Evolutionary conservation across 2,329 filamentous ascomycete genomes (phyloP).

Genomic region (Corynespora cassiicola): DNA sequence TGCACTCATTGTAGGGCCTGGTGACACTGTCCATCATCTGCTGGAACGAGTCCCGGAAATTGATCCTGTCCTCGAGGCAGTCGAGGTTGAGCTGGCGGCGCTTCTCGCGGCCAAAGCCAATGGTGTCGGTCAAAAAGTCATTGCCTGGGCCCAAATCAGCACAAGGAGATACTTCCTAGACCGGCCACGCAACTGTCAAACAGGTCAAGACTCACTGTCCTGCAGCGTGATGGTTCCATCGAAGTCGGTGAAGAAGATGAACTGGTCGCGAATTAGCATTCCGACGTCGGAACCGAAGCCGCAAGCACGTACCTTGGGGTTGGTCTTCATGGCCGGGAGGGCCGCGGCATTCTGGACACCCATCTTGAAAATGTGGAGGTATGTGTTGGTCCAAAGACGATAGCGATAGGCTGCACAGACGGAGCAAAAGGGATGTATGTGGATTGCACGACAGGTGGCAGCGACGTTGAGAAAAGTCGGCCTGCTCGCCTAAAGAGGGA

Average conservation of each 20-base stretch:
- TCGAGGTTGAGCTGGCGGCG: slow-evolving; percentile 77
- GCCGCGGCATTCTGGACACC: slow-evolving; percentile 41
- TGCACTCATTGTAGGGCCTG: slow-evolving; percentile 81
- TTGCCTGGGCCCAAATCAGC: slow-evolving; percentile 58
- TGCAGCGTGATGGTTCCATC: slow-evolving; percentile 90
- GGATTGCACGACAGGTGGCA: slow-evolving; percentile 9
- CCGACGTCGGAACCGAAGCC: slow-evolving; percentile 9
- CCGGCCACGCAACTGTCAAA: slow-evolving; percentile 16
- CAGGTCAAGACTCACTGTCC: slow-evolving; percentile 59
- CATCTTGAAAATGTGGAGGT: slow-evolving; percentile 28
- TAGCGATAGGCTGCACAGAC: no score
- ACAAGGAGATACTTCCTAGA: slow-evolving; percentile 1
- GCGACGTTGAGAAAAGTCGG: slow-evolving; percentile 19
- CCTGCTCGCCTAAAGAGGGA: slow-evolving; percentile 22
- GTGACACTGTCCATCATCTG: slow-evolving; percentile 91
- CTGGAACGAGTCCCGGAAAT: slow-evolving; percentile 84
- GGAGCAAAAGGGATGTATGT: slow-evolving; percentile 6
- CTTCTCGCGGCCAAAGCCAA: slow-evolving; percentile 78
- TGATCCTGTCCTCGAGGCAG: slow-evolving; percentile 72
- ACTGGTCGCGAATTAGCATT: slow-evolving; percentile 52
- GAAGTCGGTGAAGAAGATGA: slow-evolving; percentile 99
- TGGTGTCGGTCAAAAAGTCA: slow-evolving; percentile 82
- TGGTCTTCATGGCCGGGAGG: slow-evolving; percentile 56
- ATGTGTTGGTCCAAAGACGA: slow-evolving; percentile 4
- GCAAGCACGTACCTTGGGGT: slow-evolving; percentile 62